These are phyloP conservation scores for Tylopilus sp. DNA, from an alignment of 1,284 basidiomycete genomes.

Conservation along the genomic window DNA sequence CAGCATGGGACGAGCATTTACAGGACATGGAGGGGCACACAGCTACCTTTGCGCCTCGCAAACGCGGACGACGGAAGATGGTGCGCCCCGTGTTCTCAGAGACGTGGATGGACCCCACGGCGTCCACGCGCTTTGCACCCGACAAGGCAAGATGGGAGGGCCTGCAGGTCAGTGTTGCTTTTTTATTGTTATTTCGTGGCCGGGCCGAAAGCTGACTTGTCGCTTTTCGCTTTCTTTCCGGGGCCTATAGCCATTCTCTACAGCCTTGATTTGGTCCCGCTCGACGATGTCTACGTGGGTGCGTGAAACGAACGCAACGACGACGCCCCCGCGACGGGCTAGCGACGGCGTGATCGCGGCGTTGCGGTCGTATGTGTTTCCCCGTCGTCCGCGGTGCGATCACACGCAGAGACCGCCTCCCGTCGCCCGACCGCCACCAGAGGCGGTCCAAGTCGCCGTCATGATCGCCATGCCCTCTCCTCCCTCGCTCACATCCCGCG, in stretches of 20 bases:
- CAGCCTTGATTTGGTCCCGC: conserved; percentile 19
- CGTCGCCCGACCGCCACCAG: conserved; percentile 8
- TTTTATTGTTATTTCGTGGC: background rate
- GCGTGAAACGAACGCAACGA: conserved; percentile 27
- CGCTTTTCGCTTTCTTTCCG: no score
- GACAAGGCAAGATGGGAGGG: conserved; percentile 12
- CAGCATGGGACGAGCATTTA: conserved; percentile 23
- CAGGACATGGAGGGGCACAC: conserved; percentile 13
- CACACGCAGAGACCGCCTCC: conserved; percentile 7
- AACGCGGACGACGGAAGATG: conserved; percentile 17
- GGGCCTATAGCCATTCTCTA: conserved; percentile 19
- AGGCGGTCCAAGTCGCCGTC: conserved; percentile 31
- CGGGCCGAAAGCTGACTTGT: no score
- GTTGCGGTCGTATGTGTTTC: conserved; percentile 9
- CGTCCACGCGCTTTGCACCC: no score
- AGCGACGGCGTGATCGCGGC: conserved; percentile 1
- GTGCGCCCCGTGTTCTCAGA: conserved; percentile 22
- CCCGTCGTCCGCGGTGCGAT: conserved; percentile 2
- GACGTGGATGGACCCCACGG: conserved; percentile 14
- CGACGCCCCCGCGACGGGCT: background rate
- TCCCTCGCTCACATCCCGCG: background rate
- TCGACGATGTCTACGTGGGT: background rate
- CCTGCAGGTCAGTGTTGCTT: conserved; percentile 23
- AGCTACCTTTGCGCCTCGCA: conserved; percentile 5
- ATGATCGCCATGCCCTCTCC: conserved; percentile 34